phyloP scores from a whole-genome alignment of 352 stramenopile genomes.

The Globisporangium radiosum region DNA sequence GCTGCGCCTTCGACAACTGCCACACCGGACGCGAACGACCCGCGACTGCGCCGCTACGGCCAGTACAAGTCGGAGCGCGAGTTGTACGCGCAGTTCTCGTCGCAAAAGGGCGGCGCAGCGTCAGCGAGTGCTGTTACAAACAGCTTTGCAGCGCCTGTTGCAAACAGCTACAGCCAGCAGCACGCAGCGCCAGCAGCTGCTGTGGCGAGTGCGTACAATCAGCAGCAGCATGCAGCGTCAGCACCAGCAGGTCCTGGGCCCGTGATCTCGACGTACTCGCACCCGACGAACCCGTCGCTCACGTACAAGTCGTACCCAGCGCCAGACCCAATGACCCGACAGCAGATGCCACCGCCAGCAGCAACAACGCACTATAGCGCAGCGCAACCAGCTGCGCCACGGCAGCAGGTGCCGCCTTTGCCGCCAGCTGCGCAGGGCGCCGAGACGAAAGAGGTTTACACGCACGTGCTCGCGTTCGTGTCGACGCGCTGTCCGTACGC shows the following conservation, averaged over 20 bases:
- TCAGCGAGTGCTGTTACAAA: not conserved
- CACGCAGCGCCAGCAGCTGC: constrained; percentile 4
- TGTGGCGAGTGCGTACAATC: constrained; percentile 8
- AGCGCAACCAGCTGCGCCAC: constrained; percentile 23
- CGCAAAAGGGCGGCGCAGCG: constrained; percentile 24
- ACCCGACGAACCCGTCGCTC: constrained; percentile 41
- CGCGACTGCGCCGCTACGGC: constrained; percentile 58
- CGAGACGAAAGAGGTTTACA: constrained; percentile 83
- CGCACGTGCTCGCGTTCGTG: constrained; percentile 74
- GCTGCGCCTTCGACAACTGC: constrained; percentile 15
- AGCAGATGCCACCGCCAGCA: constrained; percentile 31
- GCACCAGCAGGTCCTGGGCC: constrained; percentile 11
- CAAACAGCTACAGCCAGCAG: not conserved
- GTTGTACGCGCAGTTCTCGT: constrained; percentile 73
- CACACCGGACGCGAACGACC: constrained; percentile 47
- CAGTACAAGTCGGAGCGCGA: constrained; percentile 79
- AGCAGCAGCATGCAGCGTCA: constrained; percentile 5
- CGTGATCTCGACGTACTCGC: constrained; percentile 31
- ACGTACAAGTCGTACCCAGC: constrained; percentile 60
- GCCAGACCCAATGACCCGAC: constrained; percentile 22
- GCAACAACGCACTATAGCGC: constrained; percentile 31
- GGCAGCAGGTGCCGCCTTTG: constrained; percentile 40
- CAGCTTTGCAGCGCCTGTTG: constrained; percentile 6
- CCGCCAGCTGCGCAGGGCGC: constrained; percentile 42
- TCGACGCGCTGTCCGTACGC: constrained; percentile 72